Conservation (phyloP, 2,329 filamentous ascomycete species). For the Drechslerella coelobrocha region DNA sequence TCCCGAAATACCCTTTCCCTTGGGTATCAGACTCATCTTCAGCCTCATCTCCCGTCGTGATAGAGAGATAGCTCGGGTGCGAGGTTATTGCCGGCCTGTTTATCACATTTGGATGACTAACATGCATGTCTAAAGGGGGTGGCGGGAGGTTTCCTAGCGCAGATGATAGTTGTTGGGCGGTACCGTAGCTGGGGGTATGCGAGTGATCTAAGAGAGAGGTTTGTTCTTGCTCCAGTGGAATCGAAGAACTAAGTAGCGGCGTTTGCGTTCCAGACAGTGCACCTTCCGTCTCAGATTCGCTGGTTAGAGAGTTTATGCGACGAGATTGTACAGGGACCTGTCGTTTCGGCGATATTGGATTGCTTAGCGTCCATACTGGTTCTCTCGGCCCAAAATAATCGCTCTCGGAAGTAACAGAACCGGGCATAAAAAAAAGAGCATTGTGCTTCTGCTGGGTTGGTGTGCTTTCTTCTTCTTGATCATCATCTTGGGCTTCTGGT, state of each 20-base stretch:
- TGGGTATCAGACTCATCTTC: conserved; percentile 47
- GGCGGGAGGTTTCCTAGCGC: conserved; percentile 13
- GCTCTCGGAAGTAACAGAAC: conserved; percentile 36
- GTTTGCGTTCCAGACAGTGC: conserved; percentile 40
- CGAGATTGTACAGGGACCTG: conserved; percentile 23
- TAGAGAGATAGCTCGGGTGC: conserved; percentile 42
- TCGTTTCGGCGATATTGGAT: conserved; percentile 39
- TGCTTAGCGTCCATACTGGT: conserved; percentile 29
- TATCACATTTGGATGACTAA: conserved; percentile 2
- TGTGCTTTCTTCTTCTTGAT: conserved; percentile 48
- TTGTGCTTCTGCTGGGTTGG: conserved; percentile 48
- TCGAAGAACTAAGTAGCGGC: conserved; percentile 47
- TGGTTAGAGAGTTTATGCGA: conserved; percentile 23
- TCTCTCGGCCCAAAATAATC: conserved; percentile 47
- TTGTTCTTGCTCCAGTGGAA: conserved; percentile 46
- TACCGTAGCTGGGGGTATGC: conserved; percentile 21
- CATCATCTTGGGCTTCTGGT: conserved; percentile 39
- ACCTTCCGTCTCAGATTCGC: conserved; percentile 41
- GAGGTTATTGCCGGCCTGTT: conserved; percentile 33
- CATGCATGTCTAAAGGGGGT: conserved; percentile 27
- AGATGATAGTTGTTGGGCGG: conserved; percentile 15
- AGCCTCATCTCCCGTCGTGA: conserved; percentile 46
- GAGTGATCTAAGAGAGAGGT: conserved; percentile 27
- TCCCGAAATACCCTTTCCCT: conserved; percentile 18
- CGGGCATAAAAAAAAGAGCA: conserved; percentile 29